Evolutionary conservation across 495 filamentous ascomycete genomes (phyloP).

Genomic region (Pyrenula massariospora): DNA sequence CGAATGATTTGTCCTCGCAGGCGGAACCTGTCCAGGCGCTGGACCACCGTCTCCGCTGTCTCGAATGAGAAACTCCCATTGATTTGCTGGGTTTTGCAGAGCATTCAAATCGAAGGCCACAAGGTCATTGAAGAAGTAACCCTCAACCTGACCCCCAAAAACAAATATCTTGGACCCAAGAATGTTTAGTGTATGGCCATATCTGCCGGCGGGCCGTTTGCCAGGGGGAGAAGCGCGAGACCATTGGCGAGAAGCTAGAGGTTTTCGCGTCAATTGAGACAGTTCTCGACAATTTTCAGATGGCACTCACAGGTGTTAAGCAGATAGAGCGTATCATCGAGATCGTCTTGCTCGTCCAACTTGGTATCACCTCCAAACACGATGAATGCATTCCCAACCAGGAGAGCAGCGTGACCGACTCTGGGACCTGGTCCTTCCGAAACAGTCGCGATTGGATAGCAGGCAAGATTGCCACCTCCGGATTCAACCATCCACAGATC

Average conservation of each 20-base stretch:
- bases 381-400: slow-evolving; percentile 98
- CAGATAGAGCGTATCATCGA: slow-evolving; percentile 94
- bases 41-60: slow-evolving; percentile 60
- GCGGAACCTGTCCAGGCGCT: slow-evolving; percentile 60
- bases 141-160: slow-evolving; percentile 96
- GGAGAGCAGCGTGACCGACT: slow-evolving; percentile 87
- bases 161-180: slow-evolving; percentile 92
- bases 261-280: background rate
- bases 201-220: slow-evolving; percentile 74
- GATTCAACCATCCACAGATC: slow-evolving; percentile 98
- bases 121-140: slow-evolving; percentile 96
- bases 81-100: slow-evolving; percentile 73
- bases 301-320: slow-evolving; percentile 82
- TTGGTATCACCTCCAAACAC: slow-evolving; percentile 99
- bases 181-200: slow-evolving; percentile 94
- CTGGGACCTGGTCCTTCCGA: slow-evolving; percentile 90
- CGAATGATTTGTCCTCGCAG: slow-evolving; percentile 89
- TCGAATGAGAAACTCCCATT: slow-evolving; percentile 82
- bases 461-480: slow-evolving; percentile 67
- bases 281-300: background rate
- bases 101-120: slow-evolving; percentile 93
- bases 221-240: slow-evolving; percentile 80
- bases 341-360: slow-evolving; percentile 75
- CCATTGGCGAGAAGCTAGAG: slow-evolving; percentile 89
- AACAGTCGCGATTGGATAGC: slow-evolving; percentile 82